Evolutionary conservation across 2,329 filamentous ascomycete genomes (phyloP), one percentile per base, ranked within the genome.

Genomic region (Venturia effusa): DNA sequence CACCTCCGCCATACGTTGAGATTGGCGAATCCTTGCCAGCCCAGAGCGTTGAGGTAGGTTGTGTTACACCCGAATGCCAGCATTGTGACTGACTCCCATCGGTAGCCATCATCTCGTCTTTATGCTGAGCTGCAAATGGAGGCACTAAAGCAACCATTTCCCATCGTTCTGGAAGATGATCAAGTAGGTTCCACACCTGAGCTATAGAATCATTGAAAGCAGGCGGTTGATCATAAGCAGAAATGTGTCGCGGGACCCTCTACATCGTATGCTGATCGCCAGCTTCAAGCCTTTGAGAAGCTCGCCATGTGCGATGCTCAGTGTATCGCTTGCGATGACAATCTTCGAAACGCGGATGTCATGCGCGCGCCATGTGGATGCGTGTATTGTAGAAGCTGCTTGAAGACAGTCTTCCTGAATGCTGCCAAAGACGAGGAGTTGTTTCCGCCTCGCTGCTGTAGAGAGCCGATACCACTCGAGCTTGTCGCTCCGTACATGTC

Each of bases 371-470:
- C 27, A 30, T 70, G 69, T 59, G 43, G 48, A 11, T 68, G 71
- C 48, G 64, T 65, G 1, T 73, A 71, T 64, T 72, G 70, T 55
- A 65, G 65, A 1, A 61, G 64, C 0, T 71, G 69, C 51, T 24
- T 71, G 0, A 11, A 61, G 13, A 45, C 65, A 5, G 64, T 69
- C 1, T 70, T 73, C 66, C 37, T 51, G 27, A 65, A 22, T 1
- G 59, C 68, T 1, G 51, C 69, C 6, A 67, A 61, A 0, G 66
- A 70, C 51, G 64, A 67, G 0, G 57, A 63, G 0, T 66, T 70
- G 0, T 73, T 73, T 41, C 71, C 69, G 2, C 69, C 69, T 0
- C 67, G 67, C 11, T 73, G 68, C 61, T 71, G 68, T 59, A 62
- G 62, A 8, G 11, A 64, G 4, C 65, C 55, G 0, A 70, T 73